phyloP scores from a whole-genome alignment of 1,284 basidiomycete genomes.

The Amylostereum areolatum region DNA sequence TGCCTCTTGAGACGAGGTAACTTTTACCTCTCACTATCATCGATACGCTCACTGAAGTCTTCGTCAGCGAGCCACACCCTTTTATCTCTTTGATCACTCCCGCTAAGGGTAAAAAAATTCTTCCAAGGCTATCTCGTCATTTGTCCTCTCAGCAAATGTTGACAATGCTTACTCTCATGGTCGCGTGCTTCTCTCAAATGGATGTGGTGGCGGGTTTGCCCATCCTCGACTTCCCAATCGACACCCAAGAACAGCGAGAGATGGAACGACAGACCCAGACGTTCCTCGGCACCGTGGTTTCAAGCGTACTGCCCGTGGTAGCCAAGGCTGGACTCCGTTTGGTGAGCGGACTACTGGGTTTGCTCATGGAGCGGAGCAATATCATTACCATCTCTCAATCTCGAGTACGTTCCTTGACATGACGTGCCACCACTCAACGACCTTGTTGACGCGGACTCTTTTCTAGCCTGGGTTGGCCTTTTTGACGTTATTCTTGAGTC shows the following conservation, averaged over 20 bases:
- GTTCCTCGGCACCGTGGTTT: conserved; percentile 83
- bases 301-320: conserved; percentile 80
- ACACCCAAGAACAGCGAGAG: conserved; percentile 62
- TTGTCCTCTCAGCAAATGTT: conserved; percentile 77
- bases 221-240: conserved; percentile 62
- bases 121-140: conserved; percentile 88
- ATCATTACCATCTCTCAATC: conserved; percentile 68
- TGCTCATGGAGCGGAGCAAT: conserved; percentile 82
- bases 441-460: conserved; percentile 5
- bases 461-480: conserved; percentile 85
- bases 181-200: conserved; percentile 91
- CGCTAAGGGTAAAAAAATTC: conserved; percentile 89
- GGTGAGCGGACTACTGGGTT: conserved; percentile 81
- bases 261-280: conserved; percentile 85
- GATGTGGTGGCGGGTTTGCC: conserved; percentile 81
- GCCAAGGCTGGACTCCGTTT: conserved; percentile 75
- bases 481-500: conserved; percentile 87
- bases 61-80: conserved; percentile 81
- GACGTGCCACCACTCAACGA: background rate
- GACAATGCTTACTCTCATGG: conserved; percentile 85
- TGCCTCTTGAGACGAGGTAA: conserved; percentile 86
- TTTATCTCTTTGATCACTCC: conserved; percentile 90
- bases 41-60: conserved; percentile 4
- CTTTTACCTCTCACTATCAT: conserved; percentile 12
- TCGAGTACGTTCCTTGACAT: conserved; percentile 46